Percentiles rank a stretch among this genome's conserved stretches.
Conservation (phyloP, 306 rosid genomes). For the Prunus kanzakura region DNA sequence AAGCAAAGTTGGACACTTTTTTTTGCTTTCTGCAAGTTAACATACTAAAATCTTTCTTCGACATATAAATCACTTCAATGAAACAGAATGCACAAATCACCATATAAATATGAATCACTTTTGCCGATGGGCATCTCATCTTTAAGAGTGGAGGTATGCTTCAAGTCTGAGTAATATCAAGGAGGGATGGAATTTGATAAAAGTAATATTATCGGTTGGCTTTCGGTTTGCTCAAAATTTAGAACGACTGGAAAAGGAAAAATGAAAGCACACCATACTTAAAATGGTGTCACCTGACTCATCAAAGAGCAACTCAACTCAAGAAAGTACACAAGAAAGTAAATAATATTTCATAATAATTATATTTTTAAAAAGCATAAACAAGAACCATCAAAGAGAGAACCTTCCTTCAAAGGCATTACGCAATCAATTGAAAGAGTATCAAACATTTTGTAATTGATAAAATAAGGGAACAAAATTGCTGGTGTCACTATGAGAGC, state of each 20-base stretch:
- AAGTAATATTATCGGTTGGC: no score
- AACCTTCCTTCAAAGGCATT: slow-evolving; percentile 28
- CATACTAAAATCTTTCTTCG: background rate
- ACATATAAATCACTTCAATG: background rate
- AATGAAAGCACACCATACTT: background rate
- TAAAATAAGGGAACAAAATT: slow-evolving; percentile 7
- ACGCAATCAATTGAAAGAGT: slow-evolving; percentile 25
- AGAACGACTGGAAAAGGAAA: background rate
- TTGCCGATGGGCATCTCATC: background rate
- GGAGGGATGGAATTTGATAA: background rate
- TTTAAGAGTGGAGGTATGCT: background rate
- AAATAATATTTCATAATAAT: no score
- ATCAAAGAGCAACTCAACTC: slow-evolving; percentile 2
- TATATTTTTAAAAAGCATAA: no score
- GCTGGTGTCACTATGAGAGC: slow-evolving; percentile 33
- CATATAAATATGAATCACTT: background rate
- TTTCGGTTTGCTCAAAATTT: no score
- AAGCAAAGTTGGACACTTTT: background rate
- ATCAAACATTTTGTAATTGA: background rate
- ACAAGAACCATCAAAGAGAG: background rate
- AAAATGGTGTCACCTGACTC: slow-evolving; percentile 30
- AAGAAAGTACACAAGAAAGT: background rate
- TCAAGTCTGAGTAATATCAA: background rate
- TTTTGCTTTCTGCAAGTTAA: background rate
- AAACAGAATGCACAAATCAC: background rate